Evolutionary conservation across 202 grass and related monocot genomes (phyloP), one percentile per base, ranked within the genome.

Genomic region (Zizania palustris): DNA sequence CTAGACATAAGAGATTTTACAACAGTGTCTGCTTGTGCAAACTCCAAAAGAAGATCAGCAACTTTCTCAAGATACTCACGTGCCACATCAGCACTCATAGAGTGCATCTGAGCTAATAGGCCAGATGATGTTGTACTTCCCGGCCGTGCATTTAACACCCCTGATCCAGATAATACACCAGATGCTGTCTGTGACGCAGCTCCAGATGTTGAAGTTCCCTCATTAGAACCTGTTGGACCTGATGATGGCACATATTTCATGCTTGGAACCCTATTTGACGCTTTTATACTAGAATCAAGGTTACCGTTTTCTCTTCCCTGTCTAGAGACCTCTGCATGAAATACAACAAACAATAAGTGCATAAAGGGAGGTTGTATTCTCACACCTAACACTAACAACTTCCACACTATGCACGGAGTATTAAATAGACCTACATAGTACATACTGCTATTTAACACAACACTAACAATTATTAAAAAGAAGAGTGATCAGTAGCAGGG

Each of bases 101-200:
- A 92, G n/a, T 95, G 86, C 96, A 99, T 92, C 81, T 99, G 96
- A 77, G 87, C 85, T 50, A 99, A 82, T 60, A 93, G 83, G 41
- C 96, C 96, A 70, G 96, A 99, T 28, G 96, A 99, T 77, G 96
- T 90, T 57, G 91, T 93, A 84, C 96, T 99, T 69, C 96, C 96
- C 46, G 96, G 89, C 88, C 96, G 86, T 87, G 92, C 92, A 92
- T 99, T 99, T 46, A 99, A 85, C 65, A 99, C 96, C 51, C 96
- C 96, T 58, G 96, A 99, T 83, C 96, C 96, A 73, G 96, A 99
- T 78, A 99, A 87, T 65, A 99, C 91, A 81, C 96, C 96, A 78
- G 96, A 99, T 85, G 83, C 85, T 75, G 96, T 90, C 80, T 99
- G 96, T 36, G 92, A 99, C 57, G 85, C 91, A 74, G 90, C 89